Evolutionary conservation across 768 basidiomycete genomes (phyloP).

Genomic region (Lyophyllum decastes): DNA sequence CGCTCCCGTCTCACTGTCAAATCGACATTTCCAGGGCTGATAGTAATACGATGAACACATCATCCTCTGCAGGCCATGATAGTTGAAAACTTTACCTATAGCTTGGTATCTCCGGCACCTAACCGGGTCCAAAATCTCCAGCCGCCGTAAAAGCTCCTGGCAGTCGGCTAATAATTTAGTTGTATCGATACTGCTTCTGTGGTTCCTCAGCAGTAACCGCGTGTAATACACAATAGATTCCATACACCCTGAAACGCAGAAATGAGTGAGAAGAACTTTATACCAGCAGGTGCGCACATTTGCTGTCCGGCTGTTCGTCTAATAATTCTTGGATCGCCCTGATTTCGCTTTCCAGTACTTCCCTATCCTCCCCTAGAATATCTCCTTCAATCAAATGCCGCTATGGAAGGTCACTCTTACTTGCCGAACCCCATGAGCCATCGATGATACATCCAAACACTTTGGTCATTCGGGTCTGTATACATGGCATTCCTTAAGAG

Average conservation of each 20-base stretch:
- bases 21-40: not conserved
- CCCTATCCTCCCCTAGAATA: slow-evolving; percentile 54
- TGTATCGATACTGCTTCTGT: slow-evolving; percentile 23
- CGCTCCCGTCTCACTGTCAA: not conserved
- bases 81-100: slow-evolving; percentile 42
- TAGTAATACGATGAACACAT: not conserved
- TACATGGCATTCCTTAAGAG: slow-evolving; percentile 93
- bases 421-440: slow-evolving; percentile 88
- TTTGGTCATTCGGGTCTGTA: slow-evolving; percentile 95
- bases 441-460: slow-evolving; percentile 98
- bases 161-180: slow-evolving; percentile 24
- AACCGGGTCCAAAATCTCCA: slow-evolving; percentile 54
- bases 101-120: slow-evolving; percentile 71
- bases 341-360: slow-evolving; percentile 74
- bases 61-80: not conserved
- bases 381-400: slow-evolving; percentile 1
- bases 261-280: slow-evolving; percentile 1
- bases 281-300: slow-evolving; percentile 56
- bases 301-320: slow-evolving; percentile 88
- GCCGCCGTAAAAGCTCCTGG: slow-evolving; percentile 45
- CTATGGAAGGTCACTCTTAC: slow-evolving; percentile 14
- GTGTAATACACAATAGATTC: slow-evolving; percentile 89
- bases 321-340: slow-evolving; percentile 78
- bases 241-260: slow-evolving; percentile 76
- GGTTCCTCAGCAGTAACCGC: slow-evolving; percentile 58